phyloP scores from a whole-genome alignment of 2,329 filamentous ascomycete species.

The Coleophoma crateriformis region DNA sequence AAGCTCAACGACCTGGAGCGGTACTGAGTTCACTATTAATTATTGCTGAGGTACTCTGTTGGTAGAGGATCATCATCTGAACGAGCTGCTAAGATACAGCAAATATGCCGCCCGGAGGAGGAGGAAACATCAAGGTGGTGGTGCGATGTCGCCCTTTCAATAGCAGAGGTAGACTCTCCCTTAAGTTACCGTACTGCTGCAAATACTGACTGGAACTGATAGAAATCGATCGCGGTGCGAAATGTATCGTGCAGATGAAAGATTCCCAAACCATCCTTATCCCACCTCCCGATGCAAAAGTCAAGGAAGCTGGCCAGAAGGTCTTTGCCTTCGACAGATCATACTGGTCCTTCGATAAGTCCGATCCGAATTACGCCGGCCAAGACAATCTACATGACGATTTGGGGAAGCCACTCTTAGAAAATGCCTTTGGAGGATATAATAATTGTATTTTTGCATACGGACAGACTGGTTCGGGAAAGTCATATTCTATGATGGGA shows the following conservation, averaged over 20 bases:
- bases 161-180: conserved; percentile 63
- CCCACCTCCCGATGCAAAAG: conserved; percentile 59
- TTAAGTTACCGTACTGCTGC: background rate
- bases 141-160: conserved; percentile 96
- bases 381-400: conserved; percentile 87
- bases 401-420: conserved; percentile 80
- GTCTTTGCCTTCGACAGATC: conserved; percentile 94
- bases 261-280: conserved; percentile 82
- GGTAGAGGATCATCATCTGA: no score
- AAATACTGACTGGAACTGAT: background rate
- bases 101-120: conserved; percentile 39
- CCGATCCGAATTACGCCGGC: conserved; percentile 76
- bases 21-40: background rate
- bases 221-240: conserved; percentile 88
- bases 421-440: conserved; percentile 97
- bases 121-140: conserved; percentile 99
- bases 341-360: conserved; percentile 95
- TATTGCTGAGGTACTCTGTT: no score
- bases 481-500: conserved; percentile 99
- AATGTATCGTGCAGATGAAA: conserved; percentile 98
- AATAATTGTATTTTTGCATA: conserved; percentile 99
- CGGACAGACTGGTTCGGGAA: conserved; percentile 95
- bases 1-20: background rate
- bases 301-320: conserved; percentile 69
- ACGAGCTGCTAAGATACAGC: conserved; percentile 1